phyloP scores from a whole-genome alignment of 805 yeast species.

The Myxozyma udenii region DNA sequence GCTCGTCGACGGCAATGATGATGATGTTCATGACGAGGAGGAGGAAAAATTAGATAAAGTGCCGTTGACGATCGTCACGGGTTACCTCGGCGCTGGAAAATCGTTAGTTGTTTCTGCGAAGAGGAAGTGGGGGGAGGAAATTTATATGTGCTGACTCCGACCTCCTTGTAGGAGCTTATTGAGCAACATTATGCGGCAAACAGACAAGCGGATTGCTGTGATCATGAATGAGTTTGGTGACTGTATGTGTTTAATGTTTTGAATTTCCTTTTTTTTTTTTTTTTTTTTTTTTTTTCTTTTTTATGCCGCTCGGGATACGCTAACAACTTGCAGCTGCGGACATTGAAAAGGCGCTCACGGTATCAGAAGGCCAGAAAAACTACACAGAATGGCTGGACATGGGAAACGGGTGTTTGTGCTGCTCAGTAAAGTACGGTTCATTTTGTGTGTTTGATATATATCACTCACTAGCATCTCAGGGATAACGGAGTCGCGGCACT shows the following conservation, averaged over 20 bases:
- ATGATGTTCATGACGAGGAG: conserved; percentile 1
- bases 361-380: conserved; percentile 51
- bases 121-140: not conserved
- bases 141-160: not conserved
- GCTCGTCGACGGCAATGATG: too few relatives aligned
- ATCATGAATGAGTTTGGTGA: conserved; percentile 63
- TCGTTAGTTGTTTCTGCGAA: conserved; percentile 46
- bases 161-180: conserved; percentile 62
- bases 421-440: conserved; percentile 64
- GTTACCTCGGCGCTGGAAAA: conserved; percentile 93
- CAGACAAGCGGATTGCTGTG: conserved; percentile 78
- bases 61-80: conserved; percentile 91
- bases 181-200: conserved; percentile 64
- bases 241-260: conserved; percentile 22
- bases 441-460: not conserved
- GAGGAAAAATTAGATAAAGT: conserved; percentile 46
- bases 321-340: conserved; percentile 77
- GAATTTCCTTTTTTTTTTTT: not conserved
- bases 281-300: too few relatives aligned
- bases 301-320: not conserved
- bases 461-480: conserved; percentile 8
- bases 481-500: conserved; percentile 94
- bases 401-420: conserved; percentile 95
- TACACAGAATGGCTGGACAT: conserved; percentile 94
- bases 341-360: conserved; percentile 81